phyloP scores from a whole-genome alignment of 2,329 filamentous ascomycete genomes.

The Paraphoma sp. region DNA sequence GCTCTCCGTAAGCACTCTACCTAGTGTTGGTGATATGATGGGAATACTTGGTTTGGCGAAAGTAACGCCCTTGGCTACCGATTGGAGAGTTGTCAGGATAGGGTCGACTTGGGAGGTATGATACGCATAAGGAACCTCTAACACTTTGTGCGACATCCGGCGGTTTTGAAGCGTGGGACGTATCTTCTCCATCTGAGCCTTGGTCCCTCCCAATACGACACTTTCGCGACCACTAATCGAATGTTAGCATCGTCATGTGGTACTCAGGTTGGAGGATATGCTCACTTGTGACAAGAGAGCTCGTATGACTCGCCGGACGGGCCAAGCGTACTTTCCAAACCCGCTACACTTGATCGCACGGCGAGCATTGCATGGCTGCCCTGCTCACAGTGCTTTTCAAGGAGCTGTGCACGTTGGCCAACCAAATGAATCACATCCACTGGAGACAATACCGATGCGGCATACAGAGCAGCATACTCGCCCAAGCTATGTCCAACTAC shows the following conservation, averaged over 20 bases:
- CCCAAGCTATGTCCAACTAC: slow-evolving; percentile 43
- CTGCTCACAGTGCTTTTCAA: slow-evolving; percentile 15
- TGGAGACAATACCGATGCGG: slow-evolving; percentile 43
- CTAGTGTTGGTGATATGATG: slow-evolving; percentile 51
- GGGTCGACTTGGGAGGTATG: slow-evolving; percentile 46
- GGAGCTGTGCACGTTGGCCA: slow-evolving; percentile 41
- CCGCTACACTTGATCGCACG: not conserved
- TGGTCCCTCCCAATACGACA: slow-evolving; percentile 36
- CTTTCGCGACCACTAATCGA: slow-evolving; percentile 38
- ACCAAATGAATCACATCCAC: slow-evolving; percentile 46
- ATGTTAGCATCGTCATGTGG: slow-evolving; percentile 18
- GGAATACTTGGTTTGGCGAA: slow-evolving; percentile 35
- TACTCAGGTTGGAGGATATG: not conserved
- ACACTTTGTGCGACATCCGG: slow-evolving; percentile 3
- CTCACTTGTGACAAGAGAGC: slow-evolving; percentile 7
- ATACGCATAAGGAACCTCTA: slow-evolving; percentile 24
- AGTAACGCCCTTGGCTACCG: slow-evolving; percentile 23
- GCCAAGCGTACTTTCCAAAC: no score
- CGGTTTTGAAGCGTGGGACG: not conserved
- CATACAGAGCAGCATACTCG: slow-evolving; percentile 49
- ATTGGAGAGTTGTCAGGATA: slow-evolving; percentile 51
- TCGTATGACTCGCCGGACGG: no score
- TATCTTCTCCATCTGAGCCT: slow-evolving; percentile 5
- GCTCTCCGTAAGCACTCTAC: not conserved
- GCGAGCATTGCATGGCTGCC: slow-evolving; percentile 44